Evolutionary conservation across 345 rosid species (phyloP), one percentile per base, ranked within the genome.

Genomic region (Arabidopsis thaliana): DNA sequence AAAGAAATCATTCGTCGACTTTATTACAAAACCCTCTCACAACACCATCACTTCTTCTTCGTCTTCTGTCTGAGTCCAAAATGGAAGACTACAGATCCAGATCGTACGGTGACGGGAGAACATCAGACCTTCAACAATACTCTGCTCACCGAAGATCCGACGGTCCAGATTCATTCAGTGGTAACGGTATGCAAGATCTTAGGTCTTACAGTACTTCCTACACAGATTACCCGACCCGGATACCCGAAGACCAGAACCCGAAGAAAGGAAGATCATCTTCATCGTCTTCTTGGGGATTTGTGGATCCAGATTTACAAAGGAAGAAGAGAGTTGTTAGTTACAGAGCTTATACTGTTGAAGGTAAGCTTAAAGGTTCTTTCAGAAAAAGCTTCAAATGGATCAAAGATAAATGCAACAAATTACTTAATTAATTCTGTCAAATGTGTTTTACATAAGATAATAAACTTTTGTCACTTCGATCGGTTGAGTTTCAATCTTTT

Each of bases 41-140:
- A 5, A 51, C 23, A 38, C n/a, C 40, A 16, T 13, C 59, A 62
- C 58, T 64, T 64, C 70, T 66, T 6, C 44, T 63, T 67, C 44
- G 12, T 23, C 57, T 53, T 58, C 51, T 45, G 40, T 65, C 48
- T 55, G 42, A 45, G 22, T 14, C 34, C 55, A 56, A 63, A 37
- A 89, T 89, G 95, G 95, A 87, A 67, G 87, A 87, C 78, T 86
- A 82, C 82, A 84, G 90, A 87, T 89, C 91, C 69, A 87, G 77
- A 76, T 83, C 91, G 32, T 76, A 65, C 69, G 79, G 81, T 16
- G 87, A 79, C 22, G 88, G 81, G 51, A 78, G 83, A 72, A 78
- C 77, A 77, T 75, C 85, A 76, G 72, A 81, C 13, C 73, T 79
- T 30, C 58, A 63, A 59, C 73, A 75, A 73, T 11, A 67, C 32